These are phyloP conservation scores for Fusarium sp. DNA, from an alignment of 2,329 filamentous ascomycete species.

Conservation along the genomic window DNA sequence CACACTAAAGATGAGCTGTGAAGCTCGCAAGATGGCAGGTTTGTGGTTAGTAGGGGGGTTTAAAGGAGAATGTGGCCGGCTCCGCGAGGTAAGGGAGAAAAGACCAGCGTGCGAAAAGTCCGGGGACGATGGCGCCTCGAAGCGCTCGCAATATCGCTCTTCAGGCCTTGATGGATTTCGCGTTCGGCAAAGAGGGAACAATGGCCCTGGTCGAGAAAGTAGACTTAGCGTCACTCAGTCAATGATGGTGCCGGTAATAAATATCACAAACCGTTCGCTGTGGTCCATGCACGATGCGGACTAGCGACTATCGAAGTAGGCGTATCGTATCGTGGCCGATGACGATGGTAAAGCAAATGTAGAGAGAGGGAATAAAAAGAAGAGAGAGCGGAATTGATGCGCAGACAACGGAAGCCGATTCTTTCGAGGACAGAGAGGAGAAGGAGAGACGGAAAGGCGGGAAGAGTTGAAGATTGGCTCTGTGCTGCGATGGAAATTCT, in stretches of 20 bases:
- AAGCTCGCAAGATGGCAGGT: constrained; percentile 24
- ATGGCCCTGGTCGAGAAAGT: neutral
- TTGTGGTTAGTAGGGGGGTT: constrained; percentile 9
- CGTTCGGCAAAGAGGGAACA: neutral
- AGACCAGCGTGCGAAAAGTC: neutral
- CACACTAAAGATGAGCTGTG: constrained; percentile 18
- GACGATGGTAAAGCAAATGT: constrained; percentile 9
- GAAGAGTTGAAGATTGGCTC: neutral
- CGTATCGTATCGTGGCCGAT: constrained; percentile 1
- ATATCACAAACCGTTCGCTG: constrained; percentile 9
- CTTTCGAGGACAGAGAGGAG: neutral
- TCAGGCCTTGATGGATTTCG: neutral
- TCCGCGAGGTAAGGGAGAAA: constrained; percentile 20
- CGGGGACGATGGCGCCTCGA: constrained; percentile 7
- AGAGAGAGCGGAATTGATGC: constrained; percentile 5
- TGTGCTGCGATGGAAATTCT: neutral
- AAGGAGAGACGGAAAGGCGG: neutral
- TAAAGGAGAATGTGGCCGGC: constrained; percentile 17
- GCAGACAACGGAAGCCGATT: constrained; percentile 2
- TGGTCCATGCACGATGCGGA: constrained; percentile 30
- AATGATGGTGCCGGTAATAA: constrained; percentile 22
- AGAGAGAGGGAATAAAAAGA: neutral
- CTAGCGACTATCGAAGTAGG: constrained; percentile 18
- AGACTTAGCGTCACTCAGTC: constrained; percentile 18
- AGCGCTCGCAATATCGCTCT: constrained; percentile 13